phyloP scores from a whole-genome alignment of 192 early-diverging fungal species.

The Oehlia diaphana region DNA sequence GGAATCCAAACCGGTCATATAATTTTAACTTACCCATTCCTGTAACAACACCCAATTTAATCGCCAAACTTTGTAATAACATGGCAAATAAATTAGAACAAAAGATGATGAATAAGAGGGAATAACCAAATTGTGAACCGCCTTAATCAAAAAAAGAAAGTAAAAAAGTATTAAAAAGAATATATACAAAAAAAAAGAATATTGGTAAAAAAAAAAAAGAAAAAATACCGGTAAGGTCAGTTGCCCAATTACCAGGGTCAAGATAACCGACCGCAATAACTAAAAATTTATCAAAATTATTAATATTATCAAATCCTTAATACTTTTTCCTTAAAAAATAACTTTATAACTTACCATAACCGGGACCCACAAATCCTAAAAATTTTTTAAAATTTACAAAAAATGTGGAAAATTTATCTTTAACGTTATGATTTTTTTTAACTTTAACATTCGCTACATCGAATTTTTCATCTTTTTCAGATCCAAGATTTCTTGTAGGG shows the following conservation, averaged over 20 bases:
- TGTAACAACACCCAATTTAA: slow-evolving; percentile 76
- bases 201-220: not conserved
- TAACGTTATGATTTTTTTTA: not conserved
- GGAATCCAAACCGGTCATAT: too few relatives aligned
- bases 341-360: slow-evolving; percentile 37
- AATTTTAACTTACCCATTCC: slow-evolving; percentile 46
- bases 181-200: not conserved
- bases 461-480: not conserved
- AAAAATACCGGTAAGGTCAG: slow-evolving; percentile 58
- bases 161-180: not conserved
- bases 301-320: too few relatives aligned
- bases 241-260: slow-evolving; percentile 90
- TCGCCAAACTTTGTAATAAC: slow-evolving; percentile 72
- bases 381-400: slow-evolving; percentile 35
- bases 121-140: slow-evolving; percentile 75
- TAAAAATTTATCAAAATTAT: not conserved
- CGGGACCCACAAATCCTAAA: slow-evolving; percentile 46
- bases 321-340: too few relatives aligned
- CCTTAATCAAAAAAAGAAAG: slow-evolving; percentile 35
- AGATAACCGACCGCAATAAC: slow-evolving; percentile 66
- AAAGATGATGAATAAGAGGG: slow-evolving; percentile 71
- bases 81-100: slow-evolving; percentile 76
- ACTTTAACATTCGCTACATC: not conserved
- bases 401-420: not conserved
- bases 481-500: not conserved